Evolutionary conservation across 1,284 basidiomycete species (phyloP).

Genomic region (Mycena citricolor): DNA sequence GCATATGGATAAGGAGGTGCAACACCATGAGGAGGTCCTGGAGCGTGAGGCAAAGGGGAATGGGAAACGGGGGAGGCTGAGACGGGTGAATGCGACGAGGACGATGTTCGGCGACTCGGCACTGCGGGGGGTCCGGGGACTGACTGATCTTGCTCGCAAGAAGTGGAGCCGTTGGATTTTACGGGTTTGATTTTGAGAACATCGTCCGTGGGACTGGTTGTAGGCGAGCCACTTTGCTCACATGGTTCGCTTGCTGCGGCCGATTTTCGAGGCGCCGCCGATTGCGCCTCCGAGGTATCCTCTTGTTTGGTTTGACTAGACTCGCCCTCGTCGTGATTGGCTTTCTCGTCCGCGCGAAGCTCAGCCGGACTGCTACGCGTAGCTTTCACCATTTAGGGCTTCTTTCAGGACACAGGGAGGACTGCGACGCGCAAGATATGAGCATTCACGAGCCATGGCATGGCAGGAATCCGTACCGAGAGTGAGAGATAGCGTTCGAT

Average conservation of each 20-base stretch:
- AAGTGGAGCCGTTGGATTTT: too few species aligned
- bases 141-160: too few species aligned
- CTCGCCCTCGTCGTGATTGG: conserved; percentile 3
- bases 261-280: background rate
- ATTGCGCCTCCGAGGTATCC: conserved; percentile 1
- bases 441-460: too few species aligned
- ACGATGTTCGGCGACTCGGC: conserved; percentile 1
- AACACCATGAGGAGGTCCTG: too few species aligned
- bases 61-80: too few species aligned
- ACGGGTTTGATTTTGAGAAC: conserved; percentile 10
- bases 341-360: conserved; percentile 7
- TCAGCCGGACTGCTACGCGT: conserved; percentile 10
- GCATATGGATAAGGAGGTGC: too few species aligned
- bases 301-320: background rate
- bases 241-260: background rate
- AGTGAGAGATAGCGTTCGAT: too few species aligned
- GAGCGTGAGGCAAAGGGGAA: too few species aligned
- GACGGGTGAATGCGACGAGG: conserved; percentile 5
- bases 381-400: conserved; percentile 9
- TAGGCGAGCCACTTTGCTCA: background rate
- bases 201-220: conserved; percentile 5
- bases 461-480: too few species aligned
- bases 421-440: too few species aligned
- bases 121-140: background rate
- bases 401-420: too few species aligned